These are phyloP conservation scores for Dunaliella primolecta DNA, from an alignment of 139 green algal genomes.

Conservation along the genomic window DNA sequence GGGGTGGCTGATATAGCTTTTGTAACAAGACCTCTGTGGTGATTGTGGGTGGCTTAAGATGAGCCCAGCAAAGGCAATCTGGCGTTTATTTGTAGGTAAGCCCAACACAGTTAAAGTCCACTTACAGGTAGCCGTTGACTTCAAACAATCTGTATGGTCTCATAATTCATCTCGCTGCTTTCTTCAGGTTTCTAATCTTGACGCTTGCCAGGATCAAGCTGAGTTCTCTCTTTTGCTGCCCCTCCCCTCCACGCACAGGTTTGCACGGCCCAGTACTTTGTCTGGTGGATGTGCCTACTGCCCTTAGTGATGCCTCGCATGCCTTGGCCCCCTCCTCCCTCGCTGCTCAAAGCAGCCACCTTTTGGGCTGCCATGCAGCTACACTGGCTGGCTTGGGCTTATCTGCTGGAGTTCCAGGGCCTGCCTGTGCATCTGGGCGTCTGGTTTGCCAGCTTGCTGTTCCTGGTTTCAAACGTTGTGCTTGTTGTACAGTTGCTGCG, in stretches of 20 bases:
- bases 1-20: no score
- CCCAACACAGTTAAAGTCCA: no score
- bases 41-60: no score
- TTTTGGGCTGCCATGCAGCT: conserved; percentile 56
- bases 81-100: no score
- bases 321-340: conserved; percentile 17
- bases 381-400: conserved; percentile 79
- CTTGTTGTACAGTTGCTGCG: conserved; percentile 38
- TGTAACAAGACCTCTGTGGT: no score
- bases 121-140: no score
- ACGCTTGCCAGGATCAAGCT: neutral
- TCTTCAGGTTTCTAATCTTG: no score
- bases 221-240: neutral
- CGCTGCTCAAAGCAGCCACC: conserved; percentile 21
- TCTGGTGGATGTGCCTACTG: conserved; percentile 89
- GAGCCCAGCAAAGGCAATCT: no score
- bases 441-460: conserved; percentile 60
- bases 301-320: conserved; percentile 68
- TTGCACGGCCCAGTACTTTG: conserved; percentile 94
- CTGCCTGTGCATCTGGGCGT: conserved; percentile 50
- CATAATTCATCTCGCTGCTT: no score
- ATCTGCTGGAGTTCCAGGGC: conserved; percentile 71
- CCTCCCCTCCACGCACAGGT: no score
- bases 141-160: no score
- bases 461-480: conserved; percentile 52